Percentiles rank a stretch among this genome's conserved stretches.
phyloP scores from a whole-genome alignment of 2,329 filamentous ascomycete species.

The Penicillium sumatraense region DNA sequence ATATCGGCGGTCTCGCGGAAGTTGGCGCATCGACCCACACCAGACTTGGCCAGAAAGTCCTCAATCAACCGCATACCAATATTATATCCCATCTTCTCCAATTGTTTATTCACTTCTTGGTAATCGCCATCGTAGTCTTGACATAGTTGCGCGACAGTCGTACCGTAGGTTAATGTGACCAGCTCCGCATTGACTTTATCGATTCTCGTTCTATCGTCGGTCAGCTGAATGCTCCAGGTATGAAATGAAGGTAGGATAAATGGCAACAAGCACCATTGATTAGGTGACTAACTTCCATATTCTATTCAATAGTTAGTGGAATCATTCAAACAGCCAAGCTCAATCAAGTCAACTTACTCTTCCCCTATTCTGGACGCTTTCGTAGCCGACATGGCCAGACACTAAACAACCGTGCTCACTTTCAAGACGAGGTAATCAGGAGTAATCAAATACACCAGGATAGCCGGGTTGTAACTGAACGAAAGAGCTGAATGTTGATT shows the following conservation, averaged over 20 bases:
- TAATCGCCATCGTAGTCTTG: slow-evolving; percentile 97
- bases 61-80: slow-evolving; percentile 95
- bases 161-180: slow-evolving; percentile 96
- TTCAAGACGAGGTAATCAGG: neutral
- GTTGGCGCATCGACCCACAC: slow-evolving; percentile 84
- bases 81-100: slow-evolving; percentile 99
- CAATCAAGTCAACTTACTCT: slow-evolving; percentile 63
- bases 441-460: neutral
- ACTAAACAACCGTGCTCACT: neutral
- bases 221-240: no score
- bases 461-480: no score
- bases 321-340: slow-evolving; percentile 4
- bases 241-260: no score
- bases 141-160: slow-evolving; percentile 93
- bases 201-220: slow-evolving; percentile 73
- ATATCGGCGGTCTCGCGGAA: slow-evolving; percentile 96
- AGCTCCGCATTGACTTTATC: slow-evolving; percentile 99
- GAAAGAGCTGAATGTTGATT: slow-evolving; percentile 8
- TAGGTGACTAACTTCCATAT: slow-evolving; percentile 97
- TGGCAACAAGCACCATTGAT: no score
- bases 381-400: slow-evolving; percentile 56
- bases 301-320: slow-evolving; percentile 54
- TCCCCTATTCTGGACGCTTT: slow-evolving; percentile 74
- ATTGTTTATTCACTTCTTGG: slow-evolving; percentile 91
- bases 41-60: slow-evolving; percentile 95